Evolutionary conservation across 257 asterid genomes (phyloP).

Genomic region (Leptodermis oblonga): DNA sequence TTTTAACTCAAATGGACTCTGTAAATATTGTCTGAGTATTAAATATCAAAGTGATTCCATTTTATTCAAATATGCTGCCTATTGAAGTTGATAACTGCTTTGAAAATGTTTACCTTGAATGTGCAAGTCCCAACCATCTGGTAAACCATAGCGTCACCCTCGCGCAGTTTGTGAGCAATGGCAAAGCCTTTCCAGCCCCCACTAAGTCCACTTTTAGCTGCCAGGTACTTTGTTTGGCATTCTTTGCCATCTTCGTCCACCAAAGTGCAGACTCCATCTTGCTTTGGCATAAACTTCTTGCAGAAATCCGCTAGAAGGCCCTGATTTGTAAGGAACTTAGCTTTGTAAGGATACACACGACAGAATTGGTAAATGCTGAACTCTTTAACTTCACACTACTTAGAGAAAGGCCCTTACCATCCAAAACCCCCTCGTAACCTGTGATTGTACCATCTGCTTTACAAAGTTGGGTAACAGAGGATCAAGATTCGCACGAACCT

Average conservation of each 20-base stretch:
- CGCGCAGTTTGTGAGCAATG: constrained; percentile 36
- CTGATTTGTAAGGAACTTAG: constrained; percentile 26
- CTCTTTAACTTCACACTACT: neutral
- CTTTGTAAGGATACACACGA: neutral
- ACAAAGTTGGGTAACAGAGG: constrained; percentile 46
- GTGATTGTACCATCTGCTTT: constrained; percentile 65
- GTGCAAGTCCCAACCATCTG: neutral
- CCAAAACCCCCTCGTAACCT: constrained; percentile 70
- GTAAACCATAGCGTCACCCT: constrained; percentile 27
- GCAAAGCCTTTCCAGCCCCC: constrained; percentile 71
- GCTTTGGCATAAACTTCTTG: constrained; percentile 39
- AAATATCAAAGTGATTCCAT: too few species aligned
- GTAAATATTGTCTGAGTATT: too few species aligned
- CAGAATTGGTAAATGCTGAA: neutral
- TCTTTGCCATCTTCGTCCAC: constrained; percentile 44
- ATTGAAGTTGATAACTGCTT: neutral
- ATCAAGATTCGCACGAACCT: constrained; percentile 40
- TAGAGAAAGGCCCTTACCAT: constrained; percentile 36
- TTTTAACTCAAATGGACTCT: too few species aligned
- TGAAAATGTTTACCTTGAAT: constrained; percentile 16
- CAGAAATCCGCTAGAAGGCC: constrained; percentile 53
- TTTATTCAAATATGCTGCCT: too few species aligned
- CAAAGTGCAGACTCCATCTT: constrained; percentile 31
- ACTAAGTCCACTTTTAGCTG: constrained; percentile 45
- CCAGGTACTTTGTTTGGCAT: constrained; percentile 39